Evolutionary conservation across 345 rosid species (phyloP).

Genomic region (Eucalyptus pauciflora): DNA sequence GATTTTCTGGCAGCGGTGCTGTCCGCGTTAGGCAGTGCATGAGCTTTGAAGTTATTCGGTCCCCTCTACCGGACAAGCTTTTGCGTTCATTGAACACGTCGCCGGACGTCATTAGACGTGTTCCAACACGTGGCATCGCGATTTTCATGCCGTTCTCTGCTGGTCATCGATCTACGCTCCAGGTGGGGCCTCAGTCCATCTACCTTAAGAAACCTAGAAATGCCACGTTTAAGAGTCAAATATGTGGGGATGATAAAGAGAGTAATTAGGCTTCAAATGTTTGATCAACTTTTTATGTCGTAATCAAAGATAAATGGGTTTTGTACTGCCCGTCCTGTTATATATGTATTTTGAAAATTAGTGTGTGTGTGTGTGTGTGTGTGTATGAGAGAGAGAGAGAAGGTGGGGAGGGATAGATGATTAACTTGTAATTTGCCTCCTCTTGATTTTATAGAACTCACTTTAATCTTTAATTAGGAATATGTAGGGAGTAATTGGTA

Average conservation of each 20-base stretch:
- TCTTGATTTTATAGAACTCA: background rate
- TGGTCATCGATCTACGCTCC: background rate
- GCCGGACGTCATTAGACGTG: background rate
- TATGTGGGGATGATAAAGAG: background rate
- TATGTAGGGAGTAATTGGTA: background rate
- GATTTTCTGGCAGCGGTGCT: background rate
- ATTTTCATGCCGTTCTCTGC: background rate
- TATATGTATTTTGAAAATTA: background rate
- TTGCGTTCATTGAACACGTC: background rate
- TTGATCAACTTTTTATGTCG: background rate
- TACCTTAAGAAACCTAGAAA: background rate
- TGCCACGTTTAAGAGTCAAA: background rate
- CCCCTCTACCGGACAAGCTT: background rate
- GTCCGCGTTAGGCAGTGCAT: background rate
- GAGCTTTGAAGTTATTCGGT: background rate
- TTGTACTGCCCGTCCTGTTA: background rate
- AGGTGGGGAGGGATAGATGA: background rate
- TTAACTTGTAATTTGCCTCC: background rate
- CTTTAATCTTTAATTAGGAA: background rate
- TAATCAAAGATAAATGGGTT: background rate
- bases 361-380: background rate
- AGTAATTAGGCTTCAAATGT: background rate
- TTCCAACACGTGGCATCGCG: background rate
- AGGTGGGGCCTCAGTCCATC: background rate
- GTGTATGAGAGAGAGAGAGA: background rate